Percentiles rank a stretch among this genome's conserved stretches.
Evolutionary conservation across 768 basidiomycete genomes (phyloP).

Genomic region (Termitomyces sp.): DNA sequence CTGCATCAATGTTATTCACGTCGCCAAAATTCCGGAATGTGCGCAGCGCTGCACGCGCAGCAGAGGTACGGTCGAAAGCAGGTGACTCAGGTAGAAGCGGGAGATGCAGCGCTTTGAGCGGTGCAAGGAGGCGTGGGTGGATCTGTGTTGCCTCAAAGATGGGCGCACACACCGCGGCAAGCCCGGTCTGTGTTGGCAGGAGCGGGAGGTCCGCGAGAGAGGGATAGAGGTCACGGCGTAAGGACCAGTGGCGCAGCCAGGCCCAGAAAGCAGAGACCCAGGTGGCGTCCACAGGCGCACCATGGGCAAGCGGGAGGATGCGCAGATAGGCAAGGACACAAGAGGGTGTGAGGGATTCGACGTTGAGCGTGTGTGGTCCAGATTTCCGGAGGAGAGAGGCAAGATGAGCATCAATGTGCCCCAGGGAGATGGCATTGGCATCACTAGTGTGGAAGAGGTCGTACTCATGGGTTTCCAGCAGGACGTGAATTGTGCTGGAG

Average conservation of each 20-base stretch:
- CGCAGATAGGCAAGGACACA: constrained; percentile 26
- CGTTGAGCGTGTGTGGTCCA: constrained; percentile 25
- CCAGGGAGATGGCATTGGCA: constrained; percentile 24
- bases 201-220: constrained; percentile 20
- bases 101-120: constrained; percentile 25
- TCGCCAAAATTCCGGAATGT: constrained; percentile 15
- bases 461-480: constrained; percentile 26
- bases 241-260: constrained; percentile 29
- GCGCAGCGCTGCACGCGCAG: constrained; percentile 17
- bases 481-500: constrained; percentile 11
- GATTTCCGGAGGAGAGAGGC: constrained; percentile 17
- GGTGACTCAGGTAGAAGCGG: constrained; percentile 25
- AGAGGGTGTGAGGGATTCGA: constrained; percentile 20
- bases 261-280: constrained; percentile 40
- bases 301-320: too few species aligned
- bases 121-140: constrained; percentile 16
- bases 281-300: constrained; percentile 1
- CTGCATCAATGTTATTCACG: constrained; percentile 21
- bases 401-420: constrained; percentile 19
- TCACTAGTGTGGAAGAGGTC: constrained; percentile 27
- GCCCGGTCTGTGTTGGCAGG: constrained; percentile 28
- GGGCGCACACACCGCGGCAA: constrained; percentile 18
- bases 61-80: constrained; percentile 7
- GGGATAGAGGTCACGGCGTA: constrained; percentile 15
- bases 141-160: constrained; percentile 24